These are phyloP conservation scores for Hydnomerulius pinastri DNA, from an alignment of 768 basidiomycete species.

Conservation along the genomic window DNA sequence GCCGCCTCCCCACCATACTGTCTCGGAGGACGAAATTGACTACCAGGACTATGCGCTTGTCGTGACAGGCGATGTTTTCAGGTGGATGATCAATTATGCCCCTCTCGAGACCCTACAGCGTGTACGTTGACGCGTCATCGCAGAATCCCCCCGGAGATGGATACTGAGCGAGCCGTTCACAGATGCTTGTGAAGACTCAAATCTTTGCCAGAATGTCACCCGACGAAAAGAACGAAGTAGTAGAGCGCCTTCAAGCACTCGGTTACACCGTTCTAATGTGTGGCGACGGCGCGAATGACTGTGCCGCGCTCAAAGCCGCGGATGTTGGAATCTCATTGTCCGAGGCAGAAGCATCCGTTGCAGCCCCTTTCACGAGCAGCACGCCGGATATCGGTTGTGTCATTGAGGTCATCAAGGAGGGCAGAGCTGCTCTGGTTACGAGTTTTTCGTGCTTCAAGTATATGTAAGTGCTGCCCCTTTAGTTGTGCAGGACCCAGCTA, in stretches of 20 bases:
- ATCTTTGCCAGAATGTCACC: constrained; percentile 99
- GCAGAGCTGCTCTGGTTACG: constrained; percentile 92
- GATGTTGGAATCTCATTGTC: constrained; percentile 97
- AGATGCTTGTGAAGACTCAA: constrained; percentile 98
- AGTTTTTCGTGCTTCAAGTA: constrained; percentile 99
- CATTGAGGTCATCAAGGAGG: constrained; percentile 95
- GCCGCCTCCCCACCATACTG: constrained; percentile 68
- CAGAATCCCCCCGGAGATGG: neutral
- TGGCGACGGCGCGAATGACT: constrained; percentile 98
- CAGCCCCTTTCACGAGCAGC: constrained; percentile 94
- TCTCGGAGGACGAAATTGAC: constrained; percentile 70
- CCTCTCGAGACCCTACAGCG: constrained; percentile 92
- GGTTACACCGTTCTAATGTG: constrained; percentile 99
- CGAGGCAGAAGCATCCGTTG: constrained; percentile 97
- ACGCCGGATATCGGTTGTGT: constrained; percentile 96
- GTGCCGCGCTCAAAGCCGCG: constrained; percentile 96
- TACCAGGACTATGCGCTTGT: constrained; percentile 90
- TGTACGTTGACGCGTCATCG: constrained; percentile 39
- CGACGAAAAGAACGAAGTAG: constrained; percentile 98
- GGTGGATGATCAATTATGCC: constrained; percentile 97
- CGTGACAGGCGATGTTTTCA: constrained; percentile 93
- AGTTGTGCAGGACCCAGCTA: constrained; percentile 1
- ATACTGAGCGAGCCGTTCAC: constrained; percentile 5
- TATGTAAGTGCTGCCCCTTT: constrained; percentile 62
- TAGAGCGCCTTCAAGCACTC: constrained; percentile 88